Evolutionary conservation across 2,329 filamentous ascomycete genomes (phyloP).

Genomic region (Neophaeococcomyces mojaviensis): DNA sequence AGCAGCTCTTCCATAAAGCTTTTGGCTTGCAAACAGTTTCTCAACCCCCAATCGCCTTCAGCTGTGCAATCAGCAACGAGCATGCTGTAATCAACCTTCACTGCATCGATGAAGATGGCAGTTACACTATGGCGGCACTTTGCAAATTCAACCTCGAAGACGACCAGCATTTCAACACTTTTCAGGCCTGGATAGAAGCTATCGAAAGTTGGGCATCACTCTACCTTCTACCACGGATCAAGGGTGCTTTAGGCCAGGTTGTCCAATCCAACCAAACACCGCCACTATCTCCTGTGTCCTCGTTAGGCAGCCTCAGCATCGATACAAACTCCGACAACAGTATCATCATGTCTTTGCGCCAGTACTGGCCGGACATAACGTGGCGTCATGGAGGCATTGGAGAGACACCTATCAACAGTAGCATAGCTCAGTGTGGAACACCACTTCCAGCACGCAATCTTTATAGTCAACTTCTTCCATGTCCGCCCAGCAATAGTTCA

Average conservation of each 20-base stretch:
- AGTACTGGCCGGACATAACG: constrained; percentile 13
- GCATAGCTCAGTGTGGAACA: constrained; percentile 19
- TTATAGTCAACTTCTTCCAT: constrained; percentile 15
- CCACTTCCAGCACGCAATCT: constrained; percentile 16
- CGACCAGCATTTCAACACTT: constrained; percentile 12
- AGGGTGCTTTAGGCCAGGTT: constrained; percentile 14
- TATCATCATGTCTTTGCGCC: constrained; percentile 14
- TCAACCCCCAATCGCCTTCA: constrained; percentile 17
- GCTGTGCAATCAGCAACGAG: constrained; percentile 16
- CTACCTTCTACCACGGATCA: constrained; percentile 17
- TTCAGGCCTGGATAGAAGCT: constrained; percentile 20
- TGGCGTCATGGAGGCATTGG: constrained; percentile 18
- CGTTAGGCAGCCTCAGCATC: constrained; percentile 15
- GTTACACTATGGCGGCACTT: constrained; percentile 18
- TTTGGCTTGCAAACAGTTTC: constrained; percentile 10
- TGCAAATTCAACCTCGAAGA: constrained; percentile 19
- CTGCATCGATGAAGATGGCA: constrained; percentile 14
- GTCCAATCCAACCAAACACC: constrained; percentile 14
- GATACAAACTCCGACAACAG: constrained; percentile 17
- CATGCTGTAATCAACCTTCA: constrained; percentile 19
- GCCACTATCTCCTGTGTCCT: constrained; percentile 16
- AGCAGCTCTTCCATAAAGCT: constrained; percentile 16
- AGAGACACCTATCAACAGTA: constrained; percentile 20
- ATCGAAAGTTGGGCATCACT: constrained; percentile 18
- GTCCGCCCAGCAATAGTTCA: constrained; percentile 1